These are phyloP conservation scores for Xylaria polymorpha DNA, from an alignment of 2,329 filamentous ascomycete species.

Conservation along the genomic window DNA sequence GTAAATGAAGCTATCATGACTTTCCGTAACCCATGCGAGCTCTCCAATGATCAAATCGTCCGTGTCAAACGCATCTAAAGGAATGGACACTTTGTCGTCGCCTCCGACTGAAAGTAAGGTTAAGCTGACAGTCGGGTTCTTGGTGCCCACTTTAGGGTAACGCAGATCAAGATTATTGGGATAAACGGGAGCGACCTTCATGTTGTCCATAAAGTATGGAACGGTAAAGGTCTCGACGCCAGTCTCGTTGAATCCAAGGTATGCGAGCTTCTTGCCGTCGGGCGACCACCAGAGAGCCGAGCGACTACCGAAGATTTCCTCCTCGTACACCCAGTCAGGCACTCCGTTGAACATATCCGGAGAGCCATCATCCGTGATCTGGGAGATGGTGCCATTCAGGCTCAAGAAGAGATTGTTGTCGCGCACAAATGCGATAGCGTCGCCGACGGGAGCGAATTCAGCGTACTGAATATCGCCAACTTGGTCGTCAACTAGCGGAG, in stretches of 20 bases:
- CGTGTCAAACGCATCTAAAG: constrained; percentile 67
- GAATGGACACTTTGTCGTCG: constrained; percentile 57
- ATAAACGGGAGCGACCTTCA: constrained; percentile 69
- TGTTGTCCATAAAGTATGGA: constrained; percentile 72
- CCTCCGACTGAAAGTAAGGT: constrained; percentile 66
- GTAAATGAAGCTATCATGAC: constrained; percentile 70
- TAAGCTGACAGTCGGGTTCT: constrained; percentile 71
- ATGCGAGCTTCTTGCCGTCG: constrained; percentile 65
- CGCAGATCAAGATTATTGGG: constrained; percentile 71
- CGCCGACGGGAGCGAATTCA: constrained; percentile 66
- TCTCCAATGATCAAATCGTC: constrained; percentile 75
- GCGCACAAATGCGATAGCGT: constrained; percentile 74
- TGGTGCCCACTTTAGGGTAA: constrained; percentile 76
- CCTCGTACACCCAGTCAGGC: constrained; percentile 73
- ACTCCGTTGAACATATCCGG: constrained; percentile 72
- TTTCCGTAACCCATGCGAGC: constrained; percentile 73
- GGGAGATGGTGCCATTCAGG: constrained; percentile 63
- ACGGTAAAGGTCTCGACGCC: constrained; percentile 74
- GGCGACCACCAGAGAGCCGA: constrained; percentile 68
- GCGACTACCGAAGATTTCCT: constrained; percentile 65
- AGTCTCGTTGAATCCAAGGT: constrained; percentile 71
- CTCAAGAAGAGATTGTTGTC: constrained; percentile 73
- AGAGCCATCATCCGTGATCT: constrained; percentile 69
- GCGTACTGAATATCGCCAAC: constrained; percentile 75
- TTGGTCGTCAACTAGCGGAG: constrained; percentile 68